Evolutionary conservation across 208 protist species (phyloP), one percentile per base, ranked within the genome.

Genomic region (Wallacemonas sp.): DNA sequence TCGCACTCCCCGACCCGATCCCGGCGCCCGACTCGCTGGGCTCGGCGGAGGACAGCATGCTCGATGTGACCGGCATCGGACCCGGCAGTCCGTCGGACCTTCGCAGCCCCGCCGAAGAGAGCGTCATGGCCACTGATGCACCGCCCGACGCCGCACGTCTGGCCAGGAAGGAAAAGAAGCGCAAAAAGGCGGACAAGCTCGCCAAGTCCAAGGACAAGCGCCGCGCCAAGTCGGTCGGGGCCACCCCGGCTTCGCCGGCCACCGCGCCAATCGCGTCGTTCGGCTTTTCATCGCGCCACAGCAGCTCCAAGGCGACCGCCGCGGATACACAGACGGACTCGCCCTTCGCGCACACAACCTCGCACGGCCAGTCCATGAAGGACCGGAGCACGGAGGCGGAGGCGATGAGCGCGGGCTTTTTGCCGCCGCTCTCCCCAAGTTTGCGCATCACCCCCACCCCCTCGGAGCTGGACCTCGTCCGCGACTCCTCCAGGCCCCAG

Each of bases 141-240:
- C 20, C 44, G 23, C 22, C 26, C 28, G n/a, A 2, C 52, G 1
- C 11, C 41, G 23, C 41, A 12, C n/a, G 36, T 1, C 2, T 55
- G 48, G 48, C 48, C 52, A 59, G 39, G 48, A 59, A 59, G 52
- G 31, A 46, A 29, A 57, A 77, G 41, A 23, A 38, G 55, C 31
- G 52, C 45, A 74, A 63, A 33, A 62, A 54, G 33, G 63, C 26
- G 18, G 61, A 63, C 22, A 38, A 41, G 32, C 20, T 7, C 7
- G 11, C 0, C 36, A 79, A 74, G 62, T 25, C 65, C 42, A 76
- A 67, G 54, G 50, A 65, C 25, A 55, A 64, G 14, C n/a, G 57
- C 14, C 41, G 57, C 3, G 42, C 57, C 39, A 64, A 46, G 57
- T 64, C 52, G 26, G 26, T 59, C 10, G 52, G 52, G 31, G 52